Evolutionary conservation across 306 rosid genomes (phyloP).

Genomic region (Corylus avellana): DNA sequence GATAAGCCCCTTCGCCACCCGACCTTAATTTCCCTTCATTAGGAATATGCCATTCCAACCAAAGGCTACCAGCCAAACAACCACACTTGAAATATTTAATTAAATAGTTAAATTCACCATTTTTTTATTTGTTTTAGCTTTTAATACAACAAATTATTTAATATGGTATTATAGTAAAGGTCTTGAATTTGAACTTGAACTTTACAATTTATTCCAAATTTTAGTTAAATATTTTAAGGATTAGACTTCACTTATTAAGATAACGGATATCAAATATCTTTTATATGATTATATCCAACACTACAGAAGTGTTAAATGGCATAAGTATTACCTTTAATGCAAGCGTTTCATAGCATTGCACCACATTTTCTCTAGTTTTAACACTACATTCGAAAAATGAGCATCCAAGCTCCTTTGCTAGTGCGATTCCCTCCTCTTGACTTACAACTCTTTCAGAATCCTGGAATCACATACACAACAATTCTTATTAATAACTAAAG

Average conservation of each 20-base stretch:
- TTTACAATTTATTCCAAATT: too few species aligned
- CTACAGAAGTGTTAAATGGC: not conserved
- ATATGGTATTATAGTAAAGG: too few species aligned
- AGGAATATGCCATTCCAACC: not conserved
- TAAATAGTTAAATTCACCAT: too few species aligned
- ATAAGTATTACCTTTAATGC: conserved; percentile 62
- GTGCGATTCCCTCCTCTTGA: conserved; percentile 80
- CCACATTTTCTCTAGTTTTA: conserved; percentile 86
- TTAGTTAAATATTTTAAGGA: too few species aligned
- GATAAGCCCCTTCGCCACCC: not conserved
- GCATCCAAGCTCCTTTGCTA: conserved; percentile 81
- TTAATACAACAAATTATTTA: not conserved
- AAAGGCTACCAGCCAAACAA: not conserved
- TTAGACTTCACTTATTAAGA: too few species aligned
- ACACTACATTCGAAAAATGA: conserved; percentile 90
- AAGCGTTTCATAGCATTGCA: conserved; percentile 79
- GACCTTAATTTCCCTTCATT: not conserved
- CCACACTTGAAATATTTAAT: not conserved
- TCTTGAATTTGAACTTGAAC: too few species aligned
- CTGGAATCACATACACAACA: conserved; percentile 33
- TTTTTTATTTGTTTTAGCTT: too few species aligned
- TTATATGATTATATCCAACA: not conserved
- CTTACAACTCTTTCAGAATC: conserved; percentile 84
- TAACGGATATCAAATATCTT: too few species aligned
- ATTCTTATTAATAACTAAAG: not conserved